phyloP scores from a whole-genome alignment of 257 asterid genomes.

The Ajuga chamaepitys region DNA sequence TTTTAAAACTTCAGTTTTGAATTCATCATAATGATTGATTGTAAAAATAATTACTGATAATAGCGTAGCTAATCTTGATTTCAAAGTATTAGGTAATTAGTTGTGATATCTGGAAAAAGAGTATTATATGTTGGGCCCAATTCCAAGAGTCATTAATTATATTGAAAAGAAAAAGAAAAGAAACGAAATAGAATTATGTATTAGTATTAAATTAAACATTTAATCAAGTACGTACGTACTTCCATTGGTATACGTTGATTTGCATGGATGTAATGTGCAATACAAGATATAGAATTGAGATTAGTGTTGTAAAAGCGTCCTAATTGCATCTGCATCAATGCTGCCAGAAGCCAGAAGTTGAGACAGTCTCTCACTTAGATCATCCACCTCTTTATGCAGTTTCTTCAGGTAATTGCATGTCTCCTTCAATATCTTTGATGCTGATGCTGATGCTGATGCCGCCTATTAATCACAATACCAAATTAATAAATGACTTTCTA shows the following conservation, averaged over 20 bases:
- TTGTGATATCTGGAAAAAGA: no score
- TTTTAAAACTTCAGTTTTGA: no score
- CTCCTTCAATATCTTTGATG: conserved; percentile 49
- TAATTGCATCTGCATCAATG: conserved; percentile 31
- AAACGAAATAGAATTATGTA: no score
- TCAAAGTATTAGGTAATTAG: no score
- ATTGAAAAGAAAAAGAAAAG: no score
- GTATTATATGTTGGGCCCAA: no score
- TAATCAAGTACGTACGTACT: no score
- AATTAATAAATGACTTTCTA: background rate
- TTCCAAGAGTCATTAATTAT: no score
- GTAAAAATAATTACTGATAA: no score
- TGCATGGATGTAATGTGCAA: background rate
- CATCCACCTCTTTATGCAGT: conserved; percentile 65
- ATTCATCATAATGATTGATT: no score
- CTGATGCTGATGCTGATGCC: conserved; percentile 35
- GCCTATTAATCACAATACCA: conserved; percentile 15
- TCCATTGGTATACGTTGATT: background rate
- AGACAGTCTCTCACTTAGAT: conserved; percentile 48
- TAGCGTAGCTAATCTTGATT: no score
- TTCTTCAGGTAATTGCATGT: conserved; percentile 50
- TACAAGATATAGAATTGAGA: background rate
- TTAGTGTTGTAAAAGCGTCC: conserved; percentile 34
- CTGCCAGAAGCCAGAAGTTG: conserved; percentile 37
- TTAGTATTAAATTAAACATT: no score